Evolutionary conservation across 345 rosid species (phyloP).

Genomic region (Sapria himalayana): DNA sequence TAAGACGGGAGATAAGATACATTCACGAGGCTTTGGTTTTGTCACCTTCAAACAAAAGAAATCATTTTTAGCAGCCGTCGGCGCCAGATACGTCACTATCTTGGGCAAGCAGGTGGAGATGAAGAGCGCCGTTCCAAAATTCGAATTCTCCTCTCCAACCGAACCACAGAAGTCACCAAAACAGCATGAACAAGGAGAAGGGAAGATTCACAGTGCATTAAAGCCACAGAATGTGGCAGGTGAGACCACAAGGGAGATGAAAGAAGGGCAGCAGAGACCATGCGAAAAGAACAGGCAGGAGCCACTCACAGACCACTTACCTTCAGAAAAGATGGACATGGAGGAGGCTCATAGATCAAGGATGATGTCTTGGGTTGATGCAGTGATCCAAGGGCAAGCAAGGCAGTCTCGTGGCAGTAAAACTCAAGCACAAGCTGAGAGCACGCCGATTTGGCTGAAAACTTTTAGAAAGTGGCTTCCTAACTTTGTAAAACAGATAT

Average conservation of each 20-base stretch:
- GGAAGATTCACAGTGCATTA: not conserved
- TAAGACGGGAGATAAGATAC: conserved; percentile 12
- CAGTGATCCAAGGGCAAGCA: conserved; percentile 18
- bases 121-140: conserved; percentile 20
- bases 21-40: conserved; percentile 39
- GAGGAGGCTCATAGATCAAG: conserved; percentile 15
- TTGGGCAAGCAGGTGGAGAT: conserved; percentile 40
- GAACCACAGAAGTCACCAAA: conserved; percentile 13
- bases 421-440: conserved; percentile 5
- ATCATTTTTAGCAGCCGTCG: conserved; percentile 30
- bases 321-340: conserved; percentile 6
- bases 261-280: not conserved
- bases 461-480: conserved; percentile 59
- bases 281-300: conserved; percentile 1
- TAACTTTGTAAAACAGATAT: conserved; percentile 16
- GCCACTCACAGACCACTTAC: too few species aligned
- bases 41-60: conserved; percentile 28
- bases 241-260: not conserved
- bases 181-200: conserved; percentile 7
- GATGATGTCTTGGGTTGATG: conserved; percentile 26
- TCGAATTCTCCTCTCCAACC: conserved; percentile 2
- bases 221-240: conserved; percentile 4
- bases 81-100: conserved; percentile 19
- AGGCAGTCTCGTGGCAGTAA: conserved; percentile 9
- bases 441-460: conserved; percentile 35